Percentiles rank a stretch among this genome's conserved stretches.
Evolutionary conservation across 2,329 filamentous ascomycete genomes (phyloP).

Genomic region (Fusarium xyrophilum): DNA sequence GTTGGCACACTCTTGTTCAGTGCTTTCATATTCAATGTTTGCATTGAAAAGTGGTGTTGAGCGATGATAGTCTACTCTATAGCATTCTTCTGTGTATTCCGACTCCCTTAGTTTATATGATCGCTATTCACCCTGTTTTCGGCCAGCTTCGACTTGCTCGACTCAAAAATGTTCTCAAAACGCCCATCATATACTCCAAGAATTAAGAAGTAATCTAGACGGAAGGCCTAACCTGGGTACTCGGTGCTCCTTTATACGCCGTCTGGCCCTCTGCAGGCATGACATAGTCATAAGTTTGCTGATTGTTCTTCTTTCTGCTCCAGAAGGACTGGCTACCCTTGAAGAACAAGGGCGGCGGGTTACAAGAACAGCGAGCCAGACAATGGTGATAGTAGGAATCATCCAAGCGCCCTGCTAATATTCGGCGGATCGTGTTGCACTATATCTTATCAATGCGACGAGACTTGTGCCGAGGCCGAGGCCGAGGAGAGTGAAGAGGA

Average conservation of each 20-base stretch:
- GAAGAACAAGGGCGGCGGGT: constrained; percentile 35
- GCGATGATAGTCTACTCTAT: background rate
- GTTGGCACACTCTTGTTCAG: background rate
- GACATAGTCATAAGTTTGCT: constrained; percentile 20
- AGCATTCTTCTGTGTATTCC: too few species aligned
- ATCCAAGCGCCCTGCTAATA: constrained; percentile 45
- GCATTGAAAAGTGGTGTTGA: background rate
- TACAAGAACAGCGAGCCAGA: constrained; percentile 46
- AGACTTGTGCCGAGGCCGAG: constrained; percentile 43
- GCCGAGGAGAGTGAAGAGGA: constrained; percentile 42
- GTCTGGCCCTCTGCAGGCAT: constrained; percentile 13
- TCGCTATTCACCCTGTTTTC: background rate
- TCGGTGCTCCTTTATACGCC: constrained; percentile 6
- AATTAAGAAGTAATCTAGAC: background rate
- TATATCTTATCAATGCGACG: constrained; percentile 39
- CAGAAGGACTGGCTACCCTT: constrained; percentile 26
- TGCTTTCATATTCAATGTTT: background rate
- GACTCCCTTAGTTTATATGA: background rate
- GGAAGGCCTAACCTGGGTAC: background rate
- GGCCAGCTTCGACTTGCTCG: background rate
- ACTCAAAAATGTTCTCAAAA: background rate
- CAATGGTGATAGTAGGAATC: constrained; percentile 44
- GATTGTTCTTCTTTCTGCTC: constrained; percentile 16
- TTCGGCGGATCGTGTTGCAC: background rate
- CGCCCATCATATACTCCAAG: background rate